Percentiles rank a stretch among this genome's conserved stretches.
Evolutionary conservation across 345 rosid genomes (phyloP).

Genomic region (Geranium rotundifolium): DNA sequence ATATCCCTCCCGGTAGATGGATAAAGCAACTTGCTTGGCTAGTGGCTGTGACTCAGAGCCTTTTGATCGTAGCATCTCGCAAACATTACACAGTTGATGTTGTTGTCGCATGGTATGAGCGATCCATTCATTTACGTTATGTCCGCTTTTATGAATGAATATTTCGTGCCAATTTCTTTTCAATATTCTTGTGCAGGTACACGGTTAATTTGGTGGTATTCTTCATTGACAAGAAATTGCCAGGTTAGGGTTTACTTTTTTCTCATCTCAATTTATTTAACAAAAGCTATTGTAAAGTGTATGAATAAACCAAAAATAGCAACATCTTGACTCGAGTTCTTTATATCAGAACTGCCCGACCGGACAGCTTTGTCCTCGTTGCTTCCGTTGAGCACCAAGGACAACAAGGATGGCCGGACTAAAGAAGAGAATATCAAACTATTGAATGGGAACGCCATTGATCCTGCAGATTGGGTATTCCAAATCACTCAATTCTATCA

Average conservation of each 20-base stretch:
- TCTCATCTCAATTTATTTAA: no score
- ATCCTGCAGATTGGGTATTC: slow-evolving; percentile 83
- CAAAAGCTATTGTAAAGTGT: no score
- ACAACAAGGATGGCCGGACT: slow-evolving; percentile 53
- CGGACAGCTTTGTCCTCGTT: slow-evolving; percentile 39
- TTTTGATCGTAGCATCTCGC: slow-evolving; percentile 86
- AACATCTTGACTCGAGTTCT: background rate
- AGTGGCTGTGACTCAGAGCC: slow-evolving; percentile 71
- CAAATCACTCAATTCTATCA: no score
- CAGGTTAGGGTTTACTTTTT: slow-evolving; percentile 40
- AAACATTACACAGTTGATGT: slow-evolving; percentile 96
- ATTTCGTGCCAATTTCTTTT: no score
- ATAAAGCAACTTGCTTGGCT: slow-evolving; percentile 83
- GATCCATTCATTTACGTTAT: background rate
- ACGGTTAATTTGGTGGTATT: slow-evolving; percentile 88
- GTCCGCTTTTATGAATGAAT: background rate
- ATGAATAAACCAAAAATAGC: no score
- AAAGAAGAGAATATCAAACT: slow-evolving; percentile 96
- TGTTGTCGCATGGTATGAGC: slow-evolving; percentile 79
- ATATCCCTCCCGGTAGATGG: slow-evolving; percentile 29
- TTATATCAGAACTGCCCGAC: slow-evolving; percentile 64
- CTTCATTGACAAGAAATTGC: slow-evolving; percentile 88
- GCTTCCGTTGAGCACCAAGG: slow-evolving; percentile 53
- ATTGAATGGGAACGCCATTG: slow-evolving; percentile 76
- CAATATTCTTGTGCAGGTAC: slow-evolving; percentile 44